Base-by-base conservation (phyloP, 192 early-diverging fungal genomes). In the Umbelopsis ramanniana region DNA sequence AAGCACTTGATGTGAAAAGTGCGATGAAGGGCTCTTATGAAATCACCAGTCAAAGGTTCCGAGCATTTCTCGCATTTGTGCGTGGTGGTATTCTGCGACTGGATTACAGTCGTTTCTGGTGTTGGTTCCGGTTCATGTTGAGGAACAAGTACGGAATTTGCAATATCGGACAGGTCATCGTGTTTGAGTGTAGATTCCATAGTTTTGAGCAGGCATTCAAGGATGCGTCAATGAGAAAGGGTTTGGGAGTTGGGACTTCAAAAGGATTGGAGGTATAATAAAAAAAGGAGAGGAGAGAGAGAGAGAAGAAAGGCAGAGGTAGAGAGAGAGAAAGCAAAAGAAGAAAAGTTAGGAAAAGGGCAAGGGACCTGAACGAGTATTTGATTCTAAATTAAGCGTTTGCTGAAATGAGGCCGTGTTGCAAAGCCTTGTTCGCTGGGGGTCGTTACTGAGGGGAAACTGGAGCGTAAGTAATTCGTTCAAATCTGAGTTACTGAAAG, bases 1-100 rank as follows among this genome's bases (percentile, higher is more conserved):
- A 99, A 98, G 75, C 97, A 99, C 38, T 96, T 90, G 47, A 97
- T 85, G 81, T 99, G 97, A 81, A 88, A 98, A 63, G 91, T 90
- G 22, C 86, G 86, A 66, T 89, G 87, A 53, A 94, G 74, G 11
- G 96, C 93, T 22, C 95, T 85, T 48, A 97, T 94, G 84, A 95
- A 97, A 73, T 97, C 93, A 53, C 94, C 96, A 40, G 90, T 85
- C 69, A 99, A 91, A 46, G 82, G 72, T 70, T 85, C 80, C 12
- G 76, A 81, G 73, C 96, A 97, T 60, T 84, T 82, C 15, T 85
- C 79, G 71, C 95, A 96, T 37, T 63, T 29, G 17, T 63, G 57
- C 6, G 26, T 14, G 17, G 12, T 29, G 12, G 57, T 63, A 4
- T 17, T 7, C 17, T 19, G 29, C 26, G 57, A 37, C 19, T 63